These are phyloP conservation scores for Sinapis alba DNA, from an alignment of 441 rosid species.

Conservation along the genomic window DNA sequence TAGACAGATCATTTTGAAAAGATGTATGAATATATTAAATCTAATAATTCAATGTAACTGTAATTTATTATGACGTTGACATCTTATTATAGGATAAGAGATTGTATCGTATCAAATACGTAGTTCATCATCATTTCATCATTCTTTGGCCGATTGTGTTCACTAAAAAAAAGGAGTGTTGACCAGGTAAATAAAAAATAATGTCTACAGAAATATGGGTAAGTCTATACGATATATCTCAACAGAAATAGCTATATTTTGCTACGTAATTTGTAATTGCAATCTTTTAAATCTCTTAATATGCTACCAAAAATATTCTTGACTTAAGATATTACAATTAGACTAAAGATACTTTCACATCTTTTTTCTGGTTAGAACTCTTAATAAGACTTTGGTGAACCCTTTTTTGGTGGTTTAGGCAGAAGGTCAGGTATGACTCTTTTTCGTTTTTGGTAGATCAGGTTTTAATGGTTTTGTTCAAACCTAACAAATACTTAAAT, in stretches of 20 bases:
- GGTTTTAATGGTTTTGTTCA: slow-evolving; percentile 31
- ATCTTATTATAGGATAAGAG: neutral
- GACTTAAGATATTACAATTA: neutral
- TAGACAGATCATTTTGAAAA: neutral
- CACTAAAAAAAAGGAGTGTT: neutral
- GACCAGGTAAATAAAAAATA: neutral
- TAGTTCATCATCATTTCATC: slow-evolving; percentile 2
- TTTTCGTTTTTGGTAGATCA: slow-evolving; percentile 27
- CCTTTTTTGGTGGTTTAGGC: slow-evolving; percentile 34
- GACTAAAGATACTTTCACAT: neutral
- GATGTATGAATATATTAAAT: neutral
- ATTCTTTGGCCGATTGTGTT: neutral
- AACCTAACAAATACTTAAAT: slow-evolving; percentile 32
- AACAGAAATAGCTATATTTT: neutral
- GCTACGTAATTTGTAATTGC: neutral
- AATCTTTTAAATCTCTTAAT: neutral
- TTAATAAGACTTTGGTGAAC: slow-evolving; percentile 10
- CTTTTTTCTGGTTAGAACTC: neutral
- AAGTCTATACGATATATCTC: neutral
- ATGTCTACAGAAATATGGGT: neutral
- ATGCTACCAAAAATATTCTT: neutral
- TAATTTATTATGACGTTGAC: neutral
- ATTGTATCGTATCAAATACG: neutral
- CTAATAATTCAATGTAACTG: neutral
- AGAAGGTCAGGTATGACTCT: slow-evolving; percentile 36